phyloP scores from a whole-genome alignment of 345 rosid genomes.

The Heritiera littoralis region DNA sequence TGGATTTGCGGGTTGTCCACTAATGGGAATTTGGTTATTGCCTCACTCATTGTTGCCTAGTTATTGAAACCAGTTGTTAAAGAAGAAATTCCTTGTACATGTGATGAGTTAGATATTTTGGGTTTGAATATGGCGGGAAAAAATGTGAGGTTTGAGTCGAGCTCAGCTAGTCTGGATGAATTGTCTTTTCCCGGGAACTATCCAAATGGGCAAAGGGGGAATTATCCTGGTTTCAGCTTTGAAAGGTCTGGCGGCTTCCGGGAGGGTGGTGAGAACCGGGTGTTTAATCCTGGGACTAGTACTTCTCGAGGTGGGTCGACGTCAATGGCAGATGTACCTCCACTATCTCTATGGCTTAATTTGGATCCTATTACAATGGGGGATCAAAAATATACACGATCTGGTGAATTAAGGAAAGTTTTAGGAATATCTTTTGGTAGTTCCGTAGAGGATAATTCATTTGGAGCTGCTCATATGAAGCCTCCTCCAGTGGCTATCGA shows the following conservation, averaged over 20 bases:
- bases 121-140: slow-evolving; percentile 38
- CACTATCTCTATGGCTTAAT: slow-evolving; percentile 33
- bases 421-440: slow-evolving; percentile 46
- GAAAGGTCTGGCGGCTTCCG: slow-evolving; percentile 60
- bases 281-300: slow-evolving; percentile 36
- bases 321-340: slow-evolving; percentile 26
- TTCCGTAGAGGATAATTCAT: slow-evolving; percentile 42
- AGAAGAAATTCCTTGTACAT: background rate
- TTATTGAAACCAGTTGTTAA: slow-evolving; percentile 6
- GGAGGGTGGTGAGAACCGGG: slow-evolving; percentile 43
- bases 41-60: background rate
- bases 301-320: slow-evolving; percentile 38
- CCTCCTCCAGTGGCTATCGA: slow-evolving; percentile 41
- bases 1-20: slow-evolving; percentile 5
- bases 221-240: slow-evolving; percentile 34
- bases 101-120: slow-evolving; percentile 21
- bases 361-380: slow-evolving; percentile 53
- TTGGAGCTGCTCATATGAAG: slow-evolving; percentile 47
- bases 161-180: slow-evolving; percentile 43
- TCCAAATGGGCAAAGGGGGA: slow-evolving; percentile 49
- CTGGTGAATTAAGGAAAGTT: slow-evolving; percentile 48
- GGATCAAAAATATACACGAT: slow-evolving; percentile 37
- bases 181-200: slow-evolving; percentile 40
- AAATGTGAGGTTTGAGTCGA: slow-evolving; percentile 46
- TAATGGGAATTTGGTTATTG: background rate